Base-by-base conservation (phyloP, 306 rosid genomes). In the Urtica urens region DNA sequence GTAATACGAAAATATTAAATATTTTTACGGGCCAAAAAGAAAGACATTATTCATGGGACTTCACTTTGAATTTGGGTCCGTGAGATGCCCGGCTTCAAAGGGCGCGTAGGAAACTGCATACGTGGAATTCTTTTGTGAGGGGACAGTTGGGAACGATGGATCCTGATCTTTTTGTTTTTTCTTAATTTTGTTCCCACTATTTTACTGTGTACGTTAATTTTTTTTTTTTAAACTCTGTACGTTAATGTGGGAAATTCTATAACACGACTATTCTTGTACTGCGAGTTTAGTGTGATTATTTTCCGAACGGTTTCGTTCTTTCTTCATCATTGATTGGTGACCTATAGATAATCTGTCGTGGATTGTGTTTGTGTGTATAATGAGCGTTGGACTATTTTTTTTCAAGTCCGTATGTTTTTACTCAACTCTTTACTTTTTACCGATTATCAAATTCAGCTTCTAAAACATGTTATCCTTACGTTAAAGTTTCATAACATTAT, bases 101-200 rank as follows among this genome's bases (percentile, higher is more conserved):
- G 4, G 53, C 48, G 53, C 33, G 49, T 41, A 53, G 33, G 24
- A 8, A 18, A 15, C 5, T 7, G 15, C 23, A 30, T 30, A 6
- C 10, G 40, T 2, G 14, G 27, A 2, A 5, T 1, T 13, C 23
- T 58, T 51, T n/a, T n/a, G n/a, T 34, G 38, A 49, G 24, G 10
- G 37, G 41, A 35, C 65, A 44, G 71, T 44, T 57, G 41, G 50
- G 41, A 57, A 47, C 30, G 10, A 22, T 6, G 15, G 22, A 8
- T 15, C 26, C 40, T 15, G n/a, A 1, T 17, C 10, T 4, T 47
- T 23, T 5, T 23, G 24, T 7, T 10, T 28, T 24, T 2, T 24
- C 7, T 16, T 45, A 2, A 17, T 1, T 48, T 27, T 28, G 16
- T 35, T 35, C n/a, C 24, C 8, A 43, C 51, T 40, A 0, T 4